These are phyloP conservation scores for Boletus tomentosulus DNA, from an alignment of 768 basidiomycete genomes.

Conservation along the genomic window DNA sequence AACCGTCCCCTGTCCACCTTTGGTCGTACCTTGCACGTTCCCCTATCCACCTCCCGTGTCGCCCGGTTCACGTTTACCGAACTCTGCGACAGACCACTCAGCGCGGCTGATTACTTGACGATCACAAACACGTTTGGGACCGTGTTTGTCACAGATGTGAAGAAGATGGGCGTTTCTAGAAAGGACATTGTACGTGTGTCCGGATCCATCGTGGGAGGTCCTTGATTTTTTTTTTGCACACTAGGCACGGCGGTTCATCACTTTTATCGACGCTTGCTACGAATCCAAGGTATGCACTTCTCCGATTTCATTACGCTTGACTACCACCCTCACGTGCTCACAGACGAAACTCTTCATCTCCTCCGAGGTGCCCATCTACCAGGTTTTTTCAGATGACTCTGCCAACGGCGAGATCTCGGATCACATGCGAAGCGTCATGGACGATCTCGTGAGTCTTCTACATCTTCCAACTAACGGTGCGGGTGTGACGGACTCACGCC, in stretches of 20 bases:
- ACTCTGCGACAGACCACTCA: constrained; percentile 83
- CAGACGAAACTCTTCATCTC: constrained; percentile 89
- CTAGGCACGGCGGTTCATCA: constrained; percentile 92
- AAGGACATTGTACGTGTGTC: constrained; percentile 70
- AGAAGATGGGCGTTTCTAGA: constrained; percentile 79
- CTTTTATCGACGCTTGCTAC: constrained; percentile 96
- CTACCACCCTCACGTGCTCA: constrained; percentile 44
- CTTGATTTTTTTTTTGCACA: background rate
- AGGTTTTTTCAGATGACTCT: constrained; percentile 80
- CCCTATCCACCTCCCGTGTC: constrained; percentile 72
- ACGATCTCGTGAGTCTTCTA: constrained; percentile 67
- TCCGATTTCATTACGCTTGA: background rate
- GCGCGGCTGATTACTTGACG: constrained; percentile 95
- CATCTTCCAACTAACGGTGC: no score
- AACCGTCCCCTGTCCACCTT: constrained; percentile 77
- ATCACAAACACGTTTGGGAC: constrained; percentile 85
- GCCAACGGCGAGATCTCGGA: constrained; percentile 52
- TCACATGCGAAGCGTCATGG: constrained; percentile 92
- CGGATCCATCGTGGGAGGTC: background rate
- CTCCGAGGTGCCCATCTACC: constrained; percentile 87
- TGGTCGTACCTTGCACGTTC: constrained; percentile 80
- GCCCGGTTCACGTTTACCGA: constrained; percentile 86
- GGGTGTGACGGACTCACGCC: no score
- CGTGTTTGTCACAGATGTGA: constrained; percentile 83
- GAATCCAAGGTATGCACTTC: constrained; percentile 65